Evolutionary conservation across 2,329 filamentous ascomycete genomes (phyloP), one percentile per base, ranked within the genome.

Genomic region (Colletotrichum trifolii): DNA sequence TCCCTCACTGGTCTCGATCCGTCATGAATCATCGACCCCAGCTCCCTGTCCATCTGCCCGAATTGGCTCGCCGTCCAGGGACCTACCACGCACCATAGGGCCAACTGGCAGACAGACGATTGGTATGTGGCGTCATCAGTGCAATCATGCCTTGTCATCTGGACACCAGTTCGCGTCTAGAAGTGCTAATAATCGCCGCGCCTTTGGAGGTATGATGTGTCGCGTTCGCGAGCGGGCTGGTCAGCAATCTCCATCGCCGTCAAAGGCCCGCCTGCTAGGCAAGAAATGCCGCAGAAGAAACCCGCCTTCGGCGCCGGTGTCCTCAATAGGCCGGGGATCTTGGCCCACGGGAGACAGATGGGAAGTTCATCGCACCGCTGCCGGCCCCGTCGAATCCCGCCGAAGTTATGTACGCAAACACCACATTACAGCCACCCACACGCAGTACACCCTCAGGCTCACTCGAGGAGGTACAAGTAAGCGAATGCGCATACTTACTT

Each of bases 21-120:
- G 39, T 53, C n/a, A 57, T 65, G 63, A 65, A 62, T 62, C 63
- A 63, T 62, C 58, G 42, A 65, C 40, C 63, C 63, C 43, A 33
- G 58, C 58, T 43, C 63, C 63, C 63, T 65, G 63, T 45, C 33
- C 13, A n/a, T 15, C 39, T 62, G 36, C 36, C 40, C 52, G 33
- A 53, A 62, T 42, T 57, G 63, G 58, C 42, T 47, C 43, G n/a
- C 34, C 34, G 6, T 39, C 39, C 42, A 65, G 58, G 58, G 52
- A 56, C 58, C 59, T 34, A 49, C 52, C 62, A 62, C 15, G 46
- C 47, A 52, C 38, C 15, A 39, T 47, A 48, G 40, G 11, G 52
- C 40, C 52, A 62, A 45, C 36, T 62, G 58, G 52, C 52, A 56
- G 40, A 47, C 15, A 25, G 25, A 25, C 25, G 4, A 46, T 53